Evolutionary conservation across 345 rosid species (phyloP), one percentile per base, ranked within the genome.

Genomic region (Linum trigynum): DNA sequence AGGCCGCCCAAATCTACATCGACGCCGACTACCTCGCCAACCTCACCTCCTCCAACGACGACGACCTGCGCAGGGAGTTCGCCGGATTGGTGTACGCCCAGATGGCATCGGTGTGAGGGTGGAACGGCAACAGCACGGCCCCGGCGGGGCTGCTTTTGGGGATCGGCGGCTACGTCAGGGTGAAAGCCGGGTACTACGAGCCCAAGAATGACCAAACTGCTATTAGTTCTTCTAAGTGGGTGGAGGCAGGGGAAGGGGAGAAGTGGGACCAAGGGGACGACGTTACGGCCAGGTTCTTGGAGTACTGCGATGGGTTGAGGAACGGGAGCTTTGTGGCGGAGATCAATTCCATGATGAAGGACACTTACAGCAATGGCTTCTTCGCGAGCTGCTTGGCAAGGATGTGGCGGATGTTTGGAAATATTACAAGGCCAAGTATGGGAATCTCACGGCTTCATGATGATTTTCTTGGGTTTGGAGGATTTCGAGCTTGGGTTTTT

Each of bases 181-280:
- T 64, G 39, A 63, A 50, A 57, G 65, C 59, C 0, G 48, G 64
- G 17, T 48, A 16, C 57, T 48, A 16, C 57, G 67, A 17, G 11
- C 45, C 66, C 0, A 14, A 7, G 15, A 35, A 8, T 41, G 0
- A 8, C 6, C 6, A 4, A 4, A 8, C 6, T 4, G 2, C 0
- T 3, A 23, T 1, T 23, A 23, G 32, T 23, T 23, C 32, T 23
- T 23, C 32, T 23, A 15, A 67, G 6, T 55, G 75, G 75, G 40
- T 37, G 10, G 37, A 37, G 5, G 32, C n/a, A 36, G 75, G 69
- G 11, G 39, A 73, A 6, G 75, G 63, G 38, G 56, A 5, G 4
- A 14, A 60, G 14, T 60, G 75, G 75, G 67, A 75, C 32, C 41
- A 59, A 16, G 67, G 75, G 7, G 62, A 12, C 23, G 71, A 53